These are phyloP conservation scores for Cucurbita ficifolia DNA, from an alignment of 306 rosid genomes.

Conservation along the genomic window DNA sequence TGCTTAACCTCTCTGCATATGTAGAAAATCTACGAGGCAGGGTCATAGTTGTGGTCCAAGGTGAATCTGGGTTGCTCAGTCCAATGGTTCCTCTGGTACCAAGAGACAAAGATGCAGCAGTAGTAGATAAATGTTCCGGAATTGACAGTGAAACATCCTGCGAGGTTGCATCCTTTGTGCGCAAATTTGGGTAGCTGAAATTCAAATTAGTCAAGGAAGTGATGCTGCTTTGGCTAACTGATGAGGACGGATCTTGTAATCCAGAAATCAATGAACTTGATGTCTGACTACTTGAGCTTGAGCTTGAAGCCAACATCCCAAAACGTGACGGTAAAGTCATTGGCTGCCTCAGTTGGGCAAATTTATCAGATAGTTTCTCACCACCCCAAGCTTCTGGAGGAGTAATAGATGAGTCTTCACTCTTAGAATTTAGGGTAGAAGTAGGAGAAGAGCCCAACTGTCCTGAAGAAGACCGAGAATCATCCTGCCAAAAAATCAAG, in stretches of 20 bases:
- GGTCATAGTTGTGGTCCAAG: slow-evolving; percentile 29
- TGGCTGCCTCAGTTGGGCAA: slow-evolving; percentile 38
- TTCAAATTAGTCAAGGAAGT: slow-evolving; percentile 36
- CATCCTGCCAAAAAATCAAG: slow-evolving; percentile 36
- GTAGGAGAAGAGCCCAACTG: slow-evolving; percentile 54
- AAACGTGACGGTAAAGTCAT: slow-evolving; percentile 56
- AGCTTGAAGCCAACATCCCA: slow-evolving; percentile 39
- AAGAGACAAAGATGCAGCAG: slow-evolving; percentile 38
- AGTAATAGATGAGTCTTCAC: slow-evolving; percentile 74
- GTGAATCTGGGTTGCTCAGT: slow-evolving; percentile 45
- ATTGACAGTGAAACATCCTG: slow-evolving; percentile 56
- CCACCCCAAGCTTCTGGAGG: slow-evolving; percentile 99
- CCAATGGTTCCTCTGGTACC: slow-evolving; percentile 49
- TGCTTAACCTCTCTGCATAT: slow-evolving; percentile 85
- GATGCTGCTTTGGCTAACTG: slow-evolving; percentile 24
- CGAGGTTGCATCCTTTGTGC: slow-evolving; percentile 42
- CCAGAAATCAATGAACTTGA: slow-evolving; percentile 55
- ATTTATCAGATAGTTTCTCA: slow-evolving; percentile 72
- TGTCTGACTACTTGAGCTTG: slow-evolving; percentile 50
- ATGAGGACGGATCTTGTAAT: slow-evolving; percentile 50
- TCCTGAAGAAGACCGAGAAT: slow-evolving; percentile 45
- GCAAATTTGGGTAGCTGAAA: slow-evolving; percentile 42
- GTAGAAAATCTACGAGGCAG: slow-evolving; percentile 64
- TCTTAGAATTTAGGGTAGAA: slow-evolving; percentile 59
- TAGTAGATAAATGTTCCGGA: slow-evolving; percentile 35